Evolutionary conservation across 305 asterid genomes (phyloP).

Genomic region (Fraxinus xanthoxyloides): DNA sequence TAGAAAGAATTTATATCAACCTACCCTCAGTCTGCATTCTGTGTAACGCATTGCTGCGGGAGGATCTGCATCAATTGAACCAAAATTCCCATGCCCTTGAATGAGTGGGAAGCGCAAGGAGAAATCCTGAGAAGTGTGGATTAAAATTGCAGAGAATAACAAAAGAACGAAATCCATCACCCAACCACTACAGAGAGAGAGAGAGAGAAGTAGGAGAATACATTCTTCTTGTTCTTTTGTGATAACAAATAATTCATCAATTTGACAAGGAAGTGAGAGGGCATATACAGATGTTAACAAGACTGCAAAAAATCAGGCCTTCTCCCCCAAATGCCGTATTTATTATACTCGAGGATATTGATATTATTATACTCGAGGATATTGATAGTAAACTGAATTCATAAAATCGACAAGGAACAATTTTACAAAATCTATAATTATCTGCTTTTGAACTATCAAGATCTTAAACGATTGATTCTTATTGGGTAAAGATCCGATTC

Average conservation of each 20-base stretch:
- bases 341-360: background rate
- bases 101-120: conserved; percentile 94
- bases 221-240: background rate
- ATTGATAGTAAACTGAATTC: conserved; percentile 1
- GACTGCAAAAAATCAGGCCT: background rate
- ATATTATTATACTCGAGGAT: background rate
- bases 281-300: conserved; percentile 5
- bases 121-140: conserved; percentile 65
- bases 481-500: conserved; percentile 18
- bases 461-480: background rate
- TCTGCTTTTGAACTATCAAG: conserved; percentile 15
- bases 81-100: conserved; percentile 97
- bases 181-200: background rate
- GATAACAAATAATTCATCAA: conserved; percentile 7
- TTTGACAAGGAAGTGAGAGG: conserved; percentile 2
- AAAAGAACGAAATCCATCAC: conserved; percentile 6
- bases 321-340: background rate
- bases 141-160: conserved; percentile 5
- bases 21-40: conserved; percentile 95
- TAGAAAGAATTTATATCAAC: conserved; percentile 13
- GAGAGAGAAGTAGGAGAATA: background rate
- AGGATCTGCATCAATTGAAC: conserved; percentile 98
- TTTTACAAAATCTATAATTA: background rate
- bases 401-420: background rate
- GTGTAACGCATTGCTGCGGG: conserved; percentile 99